These are phyloP conservation scores for Diaporthe vaccinii DNA, from an alignment of 2,329 filamentous ascomycete species.

Conservation along the genomic window DNA sequence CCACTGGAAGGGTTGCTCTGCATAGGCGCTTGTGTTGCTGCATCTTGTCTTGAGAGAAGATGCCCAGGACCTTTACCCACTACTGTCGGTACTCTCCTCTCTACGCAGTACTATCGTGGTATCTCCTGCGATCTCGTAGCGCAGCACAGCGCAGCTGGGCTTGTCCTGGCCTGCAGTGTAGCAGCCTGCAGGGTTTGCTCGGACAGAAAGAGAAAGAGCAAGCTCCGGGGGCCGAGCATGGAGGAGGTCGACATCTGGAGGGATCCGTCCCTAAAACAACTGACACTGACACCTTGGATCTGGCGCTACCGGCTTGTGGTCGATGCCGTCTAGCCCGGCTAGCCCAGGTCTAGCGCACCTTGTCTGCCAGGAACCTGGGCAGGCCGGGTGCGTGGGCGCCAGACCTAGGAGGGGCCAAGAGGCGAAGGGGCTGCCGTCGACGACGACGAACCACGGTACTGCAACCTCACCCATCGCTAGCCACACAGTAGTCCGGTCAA, in stretches of 20 bases:
- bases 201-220: background rate
- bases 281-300: slow-evolving; percentile 32
- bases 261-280: background rate
- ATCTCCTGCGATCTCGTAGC: slow-evolving; percentile 22
- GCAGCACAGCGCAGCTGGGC: background rate
- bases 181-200: slow-evolving; percentile 27
- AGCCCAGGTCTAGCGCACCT: slow-evolving; percentile 4
- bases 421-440: background rate
- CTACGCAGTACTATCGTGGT: slow-evolving; percentile 27
- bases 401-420: background rate
- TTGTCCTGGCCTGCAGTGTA: slow-evolving; percentile 1
- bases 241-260: slow-evolving; percentile 6
- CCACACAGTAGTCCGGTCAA: background rate
- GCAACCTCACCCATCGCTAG: slow-evolving; percentile 18
- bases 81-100: background rate
- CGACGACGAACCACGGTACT: slow-evolving; percentile 27
- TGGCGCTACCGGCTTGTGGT: slow-evolving; percentile 24
- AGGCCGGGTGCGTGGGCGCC: background rate
- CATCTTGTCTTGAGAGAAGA: background rate
- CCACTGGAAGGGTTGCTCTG: background rate
- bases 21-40: background rate
- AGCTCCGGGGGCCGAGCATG: background rate
- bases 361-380: slow-evolving; percentile 11
- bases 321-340: slow-evolving; percentile 17
- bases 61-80: background rate